Evolutionary conservation across 2,329 filamentous ascomycete species (phyloP).

Genomic region (Pezicula neosporulosa): DNA sequence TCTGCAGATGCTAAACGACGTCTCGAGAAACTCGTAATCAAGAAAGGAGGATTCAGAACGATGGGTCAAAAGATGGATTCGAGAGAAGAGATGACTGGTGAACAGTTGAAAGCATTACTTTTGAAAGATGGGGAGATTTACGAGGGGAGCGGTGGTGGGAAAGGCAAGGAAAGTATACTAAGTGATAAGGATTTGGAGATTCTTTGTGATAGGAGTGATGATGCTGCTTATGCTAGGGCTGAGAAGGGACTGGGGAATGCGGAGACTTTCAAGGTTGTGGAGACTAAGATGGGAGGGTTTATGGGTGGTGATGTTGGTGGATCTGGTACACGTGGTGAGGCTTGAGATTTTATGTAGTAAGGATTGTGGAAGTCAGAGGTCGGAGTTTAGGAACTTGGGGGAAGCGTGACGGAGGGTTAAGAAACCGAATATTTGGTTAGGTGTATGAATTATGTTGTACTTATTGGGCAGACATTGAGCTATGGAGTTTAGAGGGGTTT

Average conservation of each 20-base stretch:
- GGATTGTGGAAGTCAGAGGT: too few species aligned
- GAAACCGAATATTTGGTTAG: too few species aligned
- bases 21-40: constrained; percentile 91
- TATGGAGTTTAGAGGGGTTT: too few species aligned
- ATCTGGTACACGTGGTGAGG: neutral
- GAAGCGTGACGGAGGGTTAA: too few species aligned
- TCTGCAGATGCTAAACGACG: constrained; percentile 89
- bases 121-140: constrained; percentile 70
- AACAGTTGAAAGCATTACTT: constrained; percentile 59
- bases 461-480: too few species aligned
- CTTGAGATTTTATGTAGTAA: too few species aligned
- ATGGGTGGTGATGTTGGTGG: constrained; percentile 17
- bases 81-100: constrained; percentile 48
- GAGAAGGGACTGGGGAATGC: constrained; percentile 75
- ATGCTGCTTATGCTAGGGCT: constrained; percentile 63
- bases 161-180: constrained; percentile 62
- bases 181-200: constrained; percentile 73
- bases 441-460: too few species aligned
- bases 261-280: constrained; percentile 72
- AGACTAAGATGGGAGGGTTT: constrained; percentile 58
- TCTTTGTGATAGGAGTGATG: constrained; percentile 68
- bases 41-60: constrained; percentile 80
- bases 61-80: constrained; percentile 60
- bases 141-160: constrained; percentile 52
- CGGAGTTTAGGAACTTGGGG: too few species aligned